Percentiles rank a stretch among this genome's conserved stretches.
Evolutionary conservation across 139 green algal species (phyloP).

Genomic region (Chloropicon primus): DNA sequence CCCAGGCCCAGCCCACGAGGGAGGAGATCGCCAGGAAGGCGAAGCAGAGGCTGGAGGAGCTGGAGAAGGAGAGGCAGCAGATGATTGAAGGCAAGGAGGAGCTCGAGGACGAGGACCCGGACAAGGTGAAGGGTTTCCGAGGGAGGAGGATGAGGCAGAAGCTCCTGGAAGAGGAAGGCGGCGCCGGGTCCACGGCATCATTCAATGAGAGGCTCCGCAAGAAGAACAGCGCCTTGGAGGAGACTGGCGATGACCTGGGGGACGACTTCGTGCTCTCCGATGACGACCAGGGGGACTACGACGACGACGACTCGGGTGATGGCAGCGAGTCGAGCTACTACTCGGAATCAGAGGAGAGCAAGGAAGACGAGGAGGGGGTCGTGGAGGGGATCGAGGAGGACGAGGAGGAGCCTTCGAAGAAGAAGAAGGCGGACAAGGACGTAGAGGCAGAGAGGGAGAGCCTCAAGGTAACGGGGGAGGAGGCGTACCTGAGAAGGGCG

Average conservation of each 20-base stretch:
- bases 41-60: slow-evolving; percentile 35
- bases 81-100: slow-evolving; percentile 29
- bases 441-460: slow-evolving; percentile 2
- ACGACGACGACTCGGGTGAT: background rate
- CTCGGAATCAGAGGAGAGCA: background rate
- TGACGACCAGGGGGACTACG: background rate
- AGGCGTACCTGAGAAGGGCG: slow-evolving; percentile 15
- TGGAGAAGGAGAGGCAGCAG: slow-evolving; percentile 54
- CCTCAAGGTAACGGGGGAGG: slow-evolving; percentile 11
- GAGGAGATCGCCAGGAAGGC: background rate
- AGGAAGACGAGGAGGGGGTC: slow-evolving; percentile 17
- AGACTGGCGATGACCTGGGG: slow-evolving; percentile 14
- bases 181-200: background rate
- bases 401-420: slow-evolving; percentile 9
- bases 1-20: background rate
- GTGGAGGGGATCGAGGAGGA: slow-evolving; percentile 11
- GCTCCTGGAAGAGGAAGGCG: slow-evolving; percentile 6
- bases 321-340: background rate
- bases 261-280: background rate
- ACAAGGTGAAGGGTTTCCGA: slow-evolving; percentile 20
- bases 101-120: slow-evolving; percentile 8
- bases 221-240: background rate
- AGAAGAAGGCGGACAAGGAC: slow-evolving; percentile 4
- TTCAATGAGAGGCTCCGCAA: background rate
- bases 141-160: slow-evolving; percentile 2